phyloP scores from a whole-genome alignment of 805 yeast genomes.

The Wickerhamomyces canadensis region DNA sequence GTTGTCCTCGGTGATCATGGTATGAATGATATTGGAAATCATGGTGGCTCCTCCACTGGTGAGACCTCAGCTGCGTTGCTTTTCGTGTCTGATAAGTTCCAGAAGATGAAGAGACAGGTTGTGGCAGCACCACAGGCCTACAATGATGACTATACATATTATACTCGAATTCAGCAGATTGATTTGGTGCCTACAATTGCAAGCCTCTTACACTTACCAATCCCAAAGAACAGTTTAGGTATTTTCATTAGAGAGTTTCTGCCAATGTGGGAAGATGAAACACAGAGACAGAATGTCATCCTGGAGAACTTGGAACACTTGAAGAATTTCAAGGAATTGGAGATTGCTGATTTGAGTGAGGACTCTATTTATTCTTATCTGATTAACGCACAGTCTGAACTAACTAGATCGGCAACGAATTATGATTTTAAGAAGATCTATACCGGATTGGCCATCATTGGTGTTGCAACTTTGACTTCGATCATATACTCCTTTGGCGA shows the following conservation, averaged over 20 bases:
- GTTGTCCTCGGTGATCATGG: constrained; percentile 92
- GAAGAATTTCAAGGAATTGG: constrained; percentile 39
- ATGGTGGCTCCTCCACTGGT: constrained; percentile 91
- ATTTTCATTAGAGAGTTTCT: constrained; percentile 55
- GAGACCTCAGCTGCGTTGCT: constrained; percentile 86
- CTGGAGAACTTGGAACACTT: constrained; percentile 57
- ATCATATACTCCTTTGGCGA: constrained; percentile 1
- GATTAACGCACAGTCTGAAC: constrained; percentile 37
- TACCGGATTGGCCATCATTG: constrained; percentile 21
- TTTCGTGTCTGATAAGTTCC: constrained; percentile 59
- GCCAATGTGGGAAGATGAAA: constrained; percentile 37
- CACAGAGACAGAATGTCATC: constrained; percentile 32
- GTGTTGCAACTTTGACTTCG: constrained; percentile 10
- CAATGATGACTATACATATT: constrained; percentile 46
- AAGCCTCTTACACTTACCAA: constrained; percentile 70
- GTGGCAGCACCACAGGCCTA: constrained; percentile 19
- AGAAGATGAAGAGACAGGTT: constrained; percentile 17
- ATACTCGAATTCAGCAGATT: constrained; percentile 56
- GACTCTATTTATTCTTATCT: constrained; percentile 12
- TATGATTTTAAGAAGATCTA: constrained; percentile 54
- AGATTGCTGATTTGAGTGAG: constrained; percentile 13
- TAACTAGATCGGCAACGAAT: constrained; percentile 63
- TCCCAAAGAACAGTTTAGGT: constrained; percentile 88
- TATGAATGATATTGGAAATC: constrained; percentile 93
- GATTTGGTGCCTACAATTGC: constrained; percentile 88